These are phyloP conservation scores for Parsonsia alboflavescens DNA, from an alignment of 257 asterid species.

Conservation along the genomic window DNA sequence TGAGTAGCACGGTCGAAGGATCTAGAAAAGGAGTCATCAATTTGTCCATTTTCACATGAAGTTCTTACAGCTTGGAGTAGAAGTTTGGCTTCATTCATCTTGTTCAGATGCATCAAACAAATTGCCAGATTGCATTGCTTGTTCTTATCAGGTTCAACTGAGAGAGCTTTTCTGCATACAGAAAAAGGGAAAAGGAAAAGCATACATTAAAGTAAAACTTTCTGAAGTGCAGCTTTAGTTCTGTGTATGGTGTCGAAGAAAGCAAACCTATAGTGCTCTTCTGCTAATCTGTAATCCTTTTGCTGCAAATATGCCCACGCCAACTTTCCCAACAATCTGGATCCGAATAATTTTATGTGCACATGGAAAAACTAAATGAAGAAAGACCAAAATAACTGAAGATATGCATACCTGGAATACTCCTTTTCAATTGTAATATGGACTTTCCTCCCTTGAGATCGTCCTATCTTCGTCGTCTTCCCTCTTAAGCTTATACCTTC, in stretches of 20 bases:
- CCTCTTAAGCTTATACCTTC: slow-evolving; percentile 67
- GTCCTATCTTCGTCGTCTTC: slow-evolving; percentile 65
- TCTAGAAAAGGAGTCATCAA: slow-evolving; percentile 58
- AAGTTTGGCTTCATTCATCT: slow-evolving; percentile 67
- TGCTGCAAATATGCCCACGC: slow-evolving; percentile 89
- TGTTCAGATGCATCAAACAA: slow-evolving; percentile 78
- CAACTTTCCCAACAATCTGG: slow-evolving; percentile 83
- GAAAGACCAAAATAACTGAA: slow-evolving; percentile 2
- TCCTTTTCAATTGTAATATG: slow-evolving; percentile 75
- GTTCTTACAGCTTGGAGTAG: slow-evolving; percentile 57
- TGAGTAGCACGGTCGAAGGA: slow-evolving; percentile 50
- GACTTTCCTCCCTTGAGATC: slow-evolving; percentile 82
- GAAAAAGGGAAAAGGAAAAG: background rate
- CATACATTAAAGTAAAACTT: background rate
- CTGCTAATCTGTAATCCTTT: slow-evolving; percentile 67
- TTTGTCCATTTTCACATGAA: slow-evolving; percentile 32
- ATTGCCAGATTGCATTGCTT: slow-evolving; percentile 88
- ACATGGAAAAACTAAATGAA: background rate
- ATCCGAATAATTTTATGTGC: background rate
- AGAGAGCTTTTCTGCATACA: slow-evolving; percentile 74
- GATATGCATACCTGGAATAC: slow-evolving; percentile 58
- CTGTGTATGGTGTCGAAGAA: background rate
- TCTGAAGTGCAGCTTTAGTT: background rate
- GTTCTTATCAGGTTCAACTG: slow-evolving; percentile 70
- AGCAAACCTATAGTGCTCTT: slow-evolving; percentile 65